These are phyloP conservation scores for Fusarium aywerte DNA, from an alignment of 2,329 filamentous ascomycete species.

Conservation along the genomic window DNA sequence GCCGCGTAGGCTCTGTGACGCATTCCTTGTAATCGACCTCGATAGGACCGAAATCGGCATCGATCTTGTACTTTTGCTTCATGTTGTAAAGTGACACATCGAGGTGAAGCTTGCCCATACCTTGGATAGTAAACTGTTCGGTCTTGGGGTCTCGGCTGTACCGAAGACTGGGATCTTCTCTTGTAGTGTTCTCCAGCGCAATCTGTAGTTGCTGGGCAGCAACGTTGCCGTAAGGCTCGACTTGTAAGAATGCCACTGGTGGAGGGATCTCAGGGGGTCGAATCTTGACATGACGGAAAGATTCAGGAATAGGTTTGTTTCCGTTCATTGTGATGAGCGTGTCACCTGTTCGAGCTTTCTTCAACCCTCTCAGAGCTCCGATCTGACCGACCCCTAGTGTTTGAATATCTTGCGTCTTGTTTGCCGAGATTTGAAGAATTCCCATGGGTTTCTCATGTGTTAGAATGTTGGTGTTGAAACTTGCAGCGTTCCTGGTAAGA, in stretches of 20 bases:
- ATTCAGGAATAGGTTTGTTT: conserved; percentile 70
- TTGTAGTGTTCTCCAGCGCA: conserved; percentile 78
- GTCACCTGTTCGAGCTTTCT: conserved; percentile 91
- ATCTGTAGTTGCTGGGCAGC: conserved; percentile 84
- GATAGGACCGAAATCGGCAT: conserved; percentile 89
- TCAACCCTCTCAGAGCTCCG: conserved; percentile 89
- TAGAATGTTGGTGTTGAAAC: conserved; percentile 89
- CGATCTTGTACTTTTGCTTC: conserved; percentile 85
- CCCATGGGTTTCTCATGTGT: conserved; percentile 82
- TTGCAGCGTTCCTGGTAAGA: conserved; percentile 75
- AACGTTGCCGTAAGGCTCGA: conserved; percentile 81
- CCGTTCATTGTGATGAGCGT: conserved; percentile 81
- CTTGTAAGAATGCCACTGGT: conserved; percentile 94
- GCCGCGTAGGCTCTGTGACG: conserved; percentile 66
- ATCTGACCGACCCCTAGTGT: conserved; percentile 89
- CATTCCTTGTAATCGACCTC: conserved; percentile 96
- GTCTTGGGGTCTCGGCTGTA: conserved; percentile 88
- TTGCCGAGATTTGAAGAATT: conserved; percentile 89
- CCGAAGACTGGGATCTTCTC: conserved; percentile 92
- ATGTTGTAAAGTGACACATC: conserved; percentile 92
- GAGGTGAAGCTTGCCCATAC: conserved; percentile 96
- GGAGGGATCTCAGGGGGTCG: conserved; percentile 90
- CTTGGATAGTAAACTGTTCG: conserved; percentile 90
- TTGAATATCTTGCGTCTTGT: conserved; percentile 84
- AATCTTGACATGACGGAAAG: conserved; percentile 80